phyloP scores from a whole-genome alignment of 1,284 basidiomycete species.

The Ustilago vetiveriae region DNA sequence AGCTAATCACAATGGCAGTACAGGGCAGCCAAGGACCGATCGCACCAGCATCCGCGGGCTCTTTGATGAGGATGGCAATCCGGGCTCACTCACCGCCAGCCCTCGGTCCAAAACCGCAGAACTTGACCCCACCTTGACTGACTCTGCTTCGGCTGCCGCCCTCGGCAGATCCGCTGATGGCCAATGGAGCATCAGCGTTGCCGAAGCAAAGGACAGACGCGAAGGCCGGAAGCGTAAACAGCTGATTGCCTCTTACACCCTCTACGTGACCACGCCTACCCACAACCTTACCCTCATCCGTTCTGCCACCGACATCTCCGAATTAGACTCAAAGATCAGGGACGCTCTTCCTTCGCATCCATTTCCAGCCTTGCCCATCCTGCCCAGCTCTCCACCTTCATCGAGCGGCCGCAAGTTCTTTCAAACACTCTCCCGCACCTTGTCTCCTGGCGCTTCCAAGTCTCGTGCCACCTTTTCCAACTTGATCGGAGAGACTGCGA shows the following conservation, averaged over 20 bases:
- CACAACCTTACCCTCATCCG: conserved; percentile 86
- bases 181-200: conserved; percentile 79
- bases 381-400: conserved; percentile 27
- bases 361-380: conserved; percentile 35
- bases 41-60: conserved; percentile 49
- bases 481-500: conserved; percentile 26
- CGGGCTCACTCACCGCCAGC: conserved; percentile 18
- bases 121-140: conserved; percentile 70
- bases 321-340: conserved; percentile 77
- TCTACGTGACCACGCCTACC: conserved; percentile 75
- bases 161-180: conserved; percentile 69
- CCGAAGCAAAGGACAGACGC: conserved; percentile 69
- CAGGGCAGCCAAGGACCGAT: conserved; percentile 14
- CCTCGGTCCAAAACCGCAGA: conserved; percentile 60
- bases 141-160: conserved; percentile 7
- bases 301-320: conserved; percentile 77
- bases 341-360: conserved; percentile 19
- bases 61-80: conserved; percentile 37
- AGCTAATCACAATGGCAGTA: conserved; percentile 14
- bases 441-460: conserved; percentile 45
- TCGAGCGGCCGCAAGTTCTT: conserved; percentile 48
- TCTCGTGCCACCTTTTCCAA: conserved; percentile 30
- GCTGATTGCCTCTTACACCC: conserved; percentile 65
- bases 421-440: conserved; percentile 57
- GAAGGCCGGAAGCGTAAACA: conserved; percentile 50